Evolutionary conservation across 441 rosid genomes (phyloP).

Genomic region (Raphanus hybrid): DNA sequence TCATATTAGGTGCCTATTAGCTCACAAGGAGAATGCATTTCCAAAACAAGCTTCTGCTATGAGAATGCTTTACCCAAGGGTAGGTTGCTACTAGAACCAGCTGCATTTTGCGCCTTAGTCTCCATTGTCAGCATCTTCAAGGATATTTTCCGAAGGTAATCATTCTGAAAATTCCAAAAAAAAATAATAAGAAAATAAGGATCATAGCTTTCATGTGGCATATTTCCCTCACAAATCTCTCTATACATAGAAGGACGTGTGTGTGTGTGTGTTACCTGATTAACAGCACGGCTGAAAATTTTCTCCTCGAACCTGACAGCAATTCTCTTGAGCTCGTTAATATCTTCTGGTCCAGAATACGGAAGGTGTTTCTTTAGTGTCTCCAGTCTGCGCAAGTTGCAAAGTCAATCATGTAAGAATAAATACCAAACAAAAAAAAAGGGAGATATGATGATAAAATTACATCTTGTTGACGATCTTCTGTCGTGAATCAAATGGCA

Average conservation of each 20-base stretch:
- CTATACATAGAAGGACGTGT: background rate
- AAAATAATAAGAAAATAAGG: conserved; percentile 16
- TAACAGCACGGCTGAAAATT: conserved; percentile 54
- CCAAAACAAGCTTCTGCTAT: too few relatives aligned
- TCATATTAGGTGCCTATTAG: too few relatives aligned
- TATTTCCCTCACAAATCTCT: too few relatives aligned
- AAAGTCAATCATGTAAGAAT: conserved; percentile 10
- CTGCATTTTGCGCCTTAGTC: conserved; percentile 22
- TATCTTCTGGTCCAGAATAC: conserved; percentile 64
- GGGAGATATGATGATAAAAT: conserved; percentile 1
- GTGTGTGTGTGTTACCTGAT: conserved; percentile 56
- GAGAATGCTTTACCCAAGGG: too few relatives aligned
- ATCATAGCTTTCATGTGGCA: background rate
- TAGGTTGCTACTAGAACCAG: too few relatives aligned
- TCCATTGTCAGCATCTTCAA: conserved; percentile 88
- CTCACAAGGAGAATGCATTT: too few relatives aligned
- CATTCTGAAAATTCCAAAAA: conserved; percentile 51
- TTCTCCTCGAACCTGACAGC: conserved; percentile 78
- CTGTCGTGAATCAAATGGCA: conserved; percentile 63
- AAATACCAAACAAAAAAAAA: background rate
- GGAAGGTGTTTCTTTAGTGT: conserved; percentile 75
- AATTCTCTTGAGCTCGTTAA: conserved; percentile 66
- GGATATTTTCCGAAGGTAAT: conserved; percentile 82
- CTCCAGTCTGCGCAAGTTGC: conserved; percentile 59
- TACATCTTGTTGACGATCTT: conserved; percentile 85